phyloP scores from a whole-genome alignment of 768 basidiomycete species.

The Russula virescens region DNA sequence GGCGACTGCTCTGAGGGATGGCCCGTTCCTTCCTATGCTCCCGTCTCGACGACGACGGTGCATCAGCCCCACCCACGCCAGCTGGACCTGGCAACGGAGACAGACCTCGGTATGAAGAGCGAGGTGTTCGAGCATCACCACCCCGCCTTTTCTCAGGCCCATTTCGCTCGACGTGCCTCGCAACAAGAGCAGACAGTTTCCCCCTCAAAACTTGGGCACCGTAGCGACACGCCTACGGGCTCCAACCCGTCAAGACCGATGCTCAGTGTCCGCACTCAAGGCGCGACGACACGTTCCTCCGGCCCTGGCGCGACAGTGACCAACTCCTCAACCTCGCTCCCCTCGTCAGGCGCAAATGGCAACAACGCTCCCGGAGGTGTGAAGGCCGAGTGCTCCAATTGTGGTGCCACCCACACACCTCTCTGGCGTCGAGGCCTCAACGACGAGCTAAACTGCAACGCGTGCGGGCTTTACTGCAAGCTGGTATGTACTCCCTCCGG shows the following conservation, averaged over 20 bases:
- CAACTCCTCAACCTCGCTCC: conserved; percentile 23
- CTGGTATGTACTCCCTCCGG: conserved; percentile 43
- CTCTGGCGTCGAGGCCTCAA: conserved; percentile 83
- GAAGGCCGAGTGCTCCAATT: conserved; percentile 85
- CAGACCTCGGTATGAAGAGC: conserved; percentile 29
- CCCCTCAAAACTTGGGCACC: conserved; percentile 53
- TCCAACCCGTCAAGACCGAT: conserved; percentile 2
- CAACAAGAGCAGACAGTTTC: conserved; percentile 46
- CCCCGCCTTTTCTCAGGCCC: conserved; percentile 33
- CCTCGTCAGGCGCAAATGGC: conserved; percentile 23
- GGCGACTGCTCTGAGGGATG: conserved; percentile 32
- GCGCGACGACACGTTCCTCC: conserved; percentile 40
- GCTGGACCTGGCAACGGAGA: conserved; percentile 26
- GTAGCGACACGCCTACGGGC: conserved; percentile 2
- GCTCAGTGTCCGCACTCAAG: conserved; percentile 21
- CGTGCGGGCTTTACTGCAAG: conserved; percentile 84
- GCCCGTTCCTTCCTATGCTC: conserved; percentile 24
- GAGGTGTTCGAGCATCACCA: conserved; percentile 27
- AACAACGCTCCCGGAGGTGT: conserved; percentile 49
- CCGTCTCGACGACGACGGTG: conserved; percentile 5
- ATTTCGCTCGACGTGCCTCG: conserved; percentile 38
- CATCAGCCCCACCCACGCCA: conserved; percentile 20
- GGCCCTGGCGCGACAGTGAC: conserved; percentile 55
- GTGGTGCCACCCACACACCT: conserved; percentile 83
- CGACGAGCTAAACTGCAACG: conserved; percentile 86